These are phyloP conservation scores for Acanthamoeba triangularis DNA, from an alignment of 208 protist genomes.

Conservation along the genomic window DNA sequence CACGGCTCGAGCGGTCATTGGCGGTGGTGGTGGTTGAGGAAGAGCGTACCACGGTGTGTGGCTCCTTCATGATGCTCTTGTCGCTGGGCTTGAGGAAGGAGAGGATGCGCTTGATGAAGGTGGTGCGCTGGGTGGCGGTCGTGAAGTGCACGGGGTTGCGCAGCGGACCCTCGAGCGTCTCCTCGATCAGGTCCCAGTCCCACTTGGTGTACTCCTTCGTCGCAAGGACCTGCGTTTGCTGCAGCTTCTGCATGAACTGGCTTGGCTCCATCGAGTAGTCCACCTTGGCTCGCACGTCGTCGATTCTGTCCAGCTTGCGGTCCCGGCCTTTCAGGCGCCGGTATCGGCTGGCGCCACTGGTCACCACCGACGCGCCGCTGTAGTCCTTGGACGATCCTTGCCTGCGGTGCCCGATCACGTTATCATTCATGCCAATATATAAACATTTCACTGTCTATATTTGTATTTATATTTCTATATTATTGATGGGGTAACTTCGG, in stretches of 20 bases:
- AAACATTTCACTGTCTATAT: too few species aligned
- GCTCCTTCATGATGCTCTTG: constrained; percentile 69
- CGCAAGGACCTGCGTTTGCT: constrained; percentile 72
- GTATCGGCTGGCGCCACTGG: constrained; percentile 70
- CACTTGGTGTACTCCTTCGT: constrained; percentile 81
- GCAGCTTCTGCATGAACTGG: constrained; percentile 79
- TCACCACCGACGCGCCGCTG: background rate
- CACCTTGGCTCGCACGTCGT: constrained; percentile 79
- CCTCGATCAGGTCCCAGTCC: constrained; percentile 83
- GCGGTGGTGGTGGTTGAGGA: background rate
- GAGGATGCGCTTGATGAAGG: constrained; percentile 83
- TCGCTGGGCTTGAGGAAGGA: constrained; percentile 80
- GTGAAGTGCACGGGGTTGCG: constrained; percentile 72
- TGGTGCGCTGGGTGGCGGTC: constrained; percentile 58
- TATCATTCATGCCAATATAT: too few species aligned
- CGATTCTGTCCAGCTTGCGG: constrained; percentile 78
- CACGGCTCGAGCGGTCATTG: background rate
- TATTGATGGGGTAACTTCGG: too few species aligned
- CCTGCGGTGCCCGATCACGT: background rate
- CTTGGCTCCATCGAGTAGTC: constrained; percentile 81
- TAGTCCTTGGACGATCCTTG: background rate
- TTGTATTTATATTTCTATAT: background rate
- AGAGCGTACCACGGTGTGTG: constrained; percentile 62
- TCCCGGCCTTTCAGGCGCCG: constrained; percentile 79
- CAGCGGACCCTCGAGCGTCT: constrained; percentile 80